These are phyloP conservation scores for Euphorbia schlechtendalii DNA, from an alignment of 441 rosid genomes.

Conservation along the genomic window DNA sequence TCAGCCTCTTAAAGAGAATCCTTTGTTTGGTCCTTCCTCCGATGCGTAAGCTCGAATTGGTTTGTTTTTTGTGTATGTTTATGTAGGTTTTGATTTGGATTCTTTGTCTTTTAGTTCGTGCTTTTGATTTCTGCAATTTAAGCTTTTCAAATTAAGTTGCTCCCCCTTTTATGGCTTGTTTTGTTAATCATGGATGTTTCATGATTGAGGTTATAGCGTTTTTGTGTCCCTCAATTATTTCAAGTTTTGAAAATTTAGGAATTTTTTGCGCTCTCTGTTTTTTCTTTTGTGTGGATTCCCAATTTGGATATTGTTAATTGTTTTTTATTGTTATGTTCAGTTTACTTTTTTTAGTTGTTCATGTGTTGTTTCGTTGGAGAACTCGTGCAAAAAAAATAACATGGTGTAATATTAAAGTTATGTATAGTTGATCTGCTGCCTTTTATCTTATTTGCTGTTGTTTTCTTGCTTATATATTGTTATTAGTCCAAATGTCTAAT, in stretches of 20 bases:
- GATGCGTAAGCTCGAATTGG: conserved; percentile 38
- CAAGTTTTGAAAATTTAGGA: too few relatives aligned
- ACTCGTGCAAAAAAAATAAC: background rate
- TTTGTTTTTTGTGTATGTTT: too few relatives aligned
- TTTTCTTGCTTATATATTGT: background rate
- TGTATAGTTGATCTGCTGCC: background rate
- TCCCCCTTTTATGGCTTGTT: background rate
- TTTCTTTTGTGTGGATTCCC: too few relatives aligned
- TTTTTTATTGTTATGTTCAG: too few relatives aligned
- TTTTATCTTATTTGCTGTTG: background rate
- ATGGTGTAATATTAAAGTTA: background rate
- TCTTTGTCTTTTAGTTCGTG: conserved; percentile 5
- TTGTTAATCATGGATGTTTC: background rate
- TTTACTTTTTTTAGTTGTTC: too few relatives aligned
- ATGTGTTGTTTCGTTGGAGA: too few relatives aligned
- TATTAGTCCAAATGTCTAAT: too few relatives aligned
- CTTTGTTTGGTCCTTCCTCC: conserved; percentile 92
- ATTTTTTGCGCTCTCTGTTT: too few relatives aligned
- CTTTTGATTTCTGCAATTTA: conserved; percentile 1
- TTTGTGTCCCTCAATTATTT: conserved; percentile 1
- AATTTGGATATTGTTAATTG: too few relatives aligned
- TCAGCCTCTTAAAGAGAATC: conserved; percentile 78
- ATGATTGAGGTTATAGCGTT: background rate
- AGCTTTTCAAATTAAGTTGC: background rate
- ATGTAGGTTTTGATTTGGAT: conserved; percentile 6